Evolutionary conservation across 345 rosid species (phyloP).

Genomic region (Viola odorata): DNA sequence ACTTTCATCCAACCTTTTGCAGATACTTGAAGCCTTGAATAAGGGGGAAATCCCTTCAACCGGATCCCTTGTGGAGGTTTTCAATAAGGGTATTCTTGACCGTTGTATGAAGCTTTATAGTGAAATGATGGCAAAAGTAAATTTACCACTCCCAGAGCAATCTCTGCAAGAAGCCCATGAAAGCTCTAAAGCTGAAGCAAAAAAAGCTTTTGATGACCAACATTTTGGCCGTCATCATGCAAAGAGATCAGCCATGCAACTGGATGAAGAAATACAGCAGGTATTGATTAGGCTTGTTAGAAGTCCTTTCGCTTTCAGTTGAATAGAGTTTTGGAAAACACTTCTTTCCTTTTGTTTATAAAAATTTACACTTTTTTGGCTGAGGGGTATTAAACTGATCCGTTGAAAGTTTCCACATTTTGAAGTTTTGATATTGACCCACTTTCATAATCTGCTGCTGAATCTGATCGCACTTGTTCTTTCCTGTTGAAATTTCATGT

Average conservation of each 20-base stretch:
- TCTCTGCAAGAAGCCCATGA: slow-evolving; percentile 65
- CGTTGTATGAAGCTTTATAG: slow-evolving; percentile 75
- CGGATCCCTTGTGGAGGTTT: slow-evolving; percentile 96
- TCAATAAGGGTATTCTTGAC: slow-evolving; percentile 87
- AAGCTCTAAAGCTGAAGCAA: slow-evolving; percentile 46
- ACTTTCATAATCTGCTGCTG: too few relatives aligned
- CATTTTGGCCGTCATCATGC: slow-evolving; percentile 98
- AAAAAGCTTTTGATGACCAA: slow-evolving; percentile 71
- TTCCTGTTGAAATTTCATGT: slow-evolving; percentile 21
- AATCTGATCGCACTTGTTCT: too few relatives aligned
- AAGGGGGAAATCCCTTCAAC: slow-evolving; percentile 99
- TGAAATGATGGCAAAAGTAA: slow-evolving; percentile 54
- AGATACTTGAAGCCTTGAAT: slow-evolving; percentile 96
- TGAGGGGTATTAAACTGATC: neutral
- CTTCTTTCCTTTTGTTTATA: too few relatives aligned
- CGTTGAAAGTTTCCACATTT: neutral
- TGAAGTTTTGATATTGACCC: too few relatives aligned
- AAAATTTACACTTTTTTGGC: neutral
- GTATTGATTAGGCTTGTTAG: slow-evolving; percentile 26
- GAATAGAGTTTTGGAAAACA: neutral
- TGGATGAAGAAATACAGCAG: slow-evolving; percentile 79
- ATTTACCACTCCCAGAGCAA: slow-evolving; percentile 61
- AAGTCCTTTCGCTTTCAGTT: neutral
- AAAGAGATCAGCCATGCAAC: slow-evolving; percentile 65
- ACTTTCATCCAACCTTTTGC: slow-evolving; percentile 23